Conservation (phyloP, 2,329 filamentous ascomycete genomes). For the Ceratocystis harringtonii region DNA sequence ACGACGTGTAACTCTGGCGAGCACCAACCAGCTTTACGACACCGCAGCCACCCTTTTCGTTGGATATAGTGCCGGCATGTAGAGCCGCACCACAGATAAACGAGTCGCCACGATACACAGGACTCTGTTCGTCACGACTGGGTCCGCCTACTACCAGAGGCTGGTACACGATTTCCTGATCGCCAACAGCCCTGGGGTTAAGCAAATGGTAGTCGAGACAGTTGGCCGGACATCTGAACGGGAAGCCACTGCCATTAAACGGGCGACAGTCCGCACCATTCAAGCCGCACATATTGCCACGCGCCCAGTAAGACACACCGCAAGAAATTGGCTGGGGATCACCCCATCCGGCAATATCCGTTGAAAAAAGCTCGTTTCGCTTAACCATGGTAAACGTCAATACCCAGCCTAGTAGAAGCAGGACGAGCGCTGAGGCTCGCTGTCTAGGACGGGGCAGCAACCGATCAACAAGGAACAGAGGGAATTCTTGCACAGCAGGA, state of each 20-base stretch:
- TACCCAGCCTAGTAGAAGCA: constrained; percentile 52
- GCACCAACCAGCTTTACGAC: constrained; percentile 61
- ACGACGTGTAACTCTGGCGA: constrained; percentile 45
- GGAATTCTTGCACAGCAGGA: constrained; percentile 51
- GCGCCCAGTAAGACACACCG: constrained; percentile 52
- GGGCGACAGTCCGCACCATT: constrained; percentile 62
- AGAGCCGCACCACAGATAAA: constrained; percentile 77
- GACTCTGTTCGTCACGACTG: constrained; percentile 28
- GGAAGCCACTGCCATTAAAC: constrained; percentile 52
- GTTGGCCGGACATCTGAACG: constrained; percentile 61
- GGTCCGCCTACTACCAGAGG: constrained; percentile 56
- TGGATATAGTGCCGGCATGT: constrained; percentile 63
- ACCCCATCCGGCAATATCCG: constrained; percentile 54
- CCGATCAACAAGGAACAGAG: constrained; percentile 46
- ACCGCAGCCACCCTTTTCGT: constrained; percentile 63
- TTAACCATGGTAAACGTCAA: constrained; percentile 54
- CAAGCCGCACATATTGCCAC: constrained; percentile 57
- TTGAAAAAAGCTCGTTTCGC: constrained; percentile 42
- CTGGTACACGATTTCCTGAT: constrained; percentile 48
- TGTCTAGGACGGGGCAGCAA: constrained; percentile 45
- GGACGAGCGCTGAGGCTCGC: constrained; percentile 41
- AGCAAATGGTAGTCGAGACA: constrained; percentile 51
- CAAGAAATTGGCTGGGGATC: constrained; percentile 51
- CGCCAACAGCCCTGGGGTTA: constrained; percentile 62
- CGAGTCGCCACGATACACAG: constrained; percentile 74